Evolutionary conservation across 1,284 basidiomycete genomes (phyloP).

Genomic region (Fomitiporia mediterranea): DNA sequence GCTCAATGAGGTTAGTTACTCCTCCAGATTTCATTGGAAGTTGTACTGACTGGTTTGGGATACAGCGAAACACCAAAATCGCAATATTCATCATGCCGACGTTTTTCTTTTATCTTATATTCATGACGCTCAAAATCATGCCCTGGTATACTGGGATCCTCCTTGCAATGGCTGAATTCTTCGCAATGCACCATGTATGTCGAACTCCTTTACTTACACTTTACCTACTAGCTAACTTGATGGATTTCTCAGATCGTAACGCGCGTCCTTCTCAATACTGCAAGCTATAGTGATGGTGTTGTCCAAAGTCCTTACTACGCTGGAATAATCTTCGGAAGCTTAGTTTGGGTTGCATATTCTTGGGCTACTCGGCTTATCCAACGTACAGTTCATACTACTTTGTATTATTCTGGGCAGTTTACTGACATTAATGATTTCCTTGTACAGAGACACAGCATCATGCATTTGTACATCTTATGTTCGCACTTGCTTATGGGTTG

Average conservation of each 20-base stretch:
- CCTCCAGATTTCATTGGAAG: not conserved
- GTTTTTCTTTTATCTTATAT: slow-evolving; percentile 76
- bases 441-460: slow-evolving; percentile 67
- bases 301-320: slow-evolving; percentile 86
- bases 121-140: slow-evolving; percentile 75
- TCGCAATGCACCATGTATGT: slow-evolving; percentile 88
- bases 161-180: slow-evolving; percentile 80
- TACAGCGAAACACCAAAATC: slow-evolving; percentile 71
- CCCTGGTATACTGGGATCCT: slow-evolving; percentile 89
- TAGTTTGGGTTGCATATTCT: slow-evolving; percentile 83
- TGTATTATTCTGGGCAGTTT: slow-evolving; percentile 2
- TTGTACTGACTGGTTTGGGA: not conserved
- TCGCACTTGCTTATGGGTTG: slow-evolving; percentile 64
- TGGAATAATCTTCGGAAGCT: slow-evolving; percentile 81
- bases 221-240: slow-evolving; percentile 14
- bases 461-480: slow-evolving; percentile 70
- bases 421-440: not conserved
- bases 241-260: slow-evolving; percentile 59
- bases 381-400: no score
- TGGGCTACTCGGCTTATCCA: slow-evolving; percentile 76
- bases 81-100: slow-evolving; percentile 82
- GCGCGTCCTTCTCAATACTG: slow-evolving; percentile 74
- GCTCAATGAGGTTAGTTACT: slow-evolving; percentile 58
- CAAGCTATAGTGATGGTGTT: slow-evolving; percentile 72
- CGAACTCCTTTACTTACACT: slow-evolving; percentile 9